These are phyloP conservation scores for Leptomonas pyrrhocoris DNA, from an alignment of 208 protist genomes.

Conservation along the genomic window DNA sequence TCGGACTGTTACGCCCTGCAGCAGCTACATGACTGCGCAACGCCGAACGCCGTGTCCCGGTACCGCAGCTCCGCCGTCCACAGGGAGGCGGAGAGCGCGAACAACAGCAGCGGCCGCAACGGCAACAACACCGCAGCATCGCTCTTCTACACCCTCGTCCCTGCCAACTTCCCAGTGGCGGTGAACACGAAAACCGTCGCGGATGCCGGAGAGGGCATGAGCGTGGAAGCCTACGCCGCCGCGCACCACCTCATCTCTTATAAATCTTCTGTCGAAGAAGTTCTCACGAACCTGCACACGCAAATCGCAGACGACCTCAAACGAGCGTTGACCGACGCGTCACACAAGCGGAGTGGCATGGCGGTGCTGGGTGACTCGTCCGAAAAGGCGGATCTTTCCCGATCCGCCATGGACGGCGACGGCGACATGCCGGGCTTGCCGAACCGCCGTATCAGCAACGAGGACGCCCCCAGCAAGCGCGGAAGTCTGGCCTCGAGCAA, in stretches of 20 bases:
- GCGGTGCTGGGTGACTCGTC: background rate
- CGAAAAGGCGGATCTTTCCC: background rate
- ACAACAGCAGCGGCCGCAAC: background rate
- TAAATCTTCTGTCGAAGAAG: conserved; percentile 38
- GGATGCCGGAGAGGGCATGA: conserved; percentile 18
- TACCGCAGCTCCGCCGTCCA: conserved; percentile 7
- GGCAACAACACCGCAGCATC: background rate
- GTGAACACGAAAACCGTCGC: background rate
- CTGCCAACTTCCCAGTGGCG: background rate
- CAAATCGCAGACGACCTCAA: conserved; percentile 22
- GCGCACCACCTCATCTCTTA: conserved; percentile 35
- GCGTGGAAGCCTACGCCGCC: conserved; percentile 22
- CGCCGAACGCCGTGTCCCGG: background rate
- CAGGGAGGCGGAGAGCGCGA: background rate
- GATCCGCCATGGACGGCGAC: background rate
- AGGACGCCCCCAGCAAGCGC: too few relatives aligned
- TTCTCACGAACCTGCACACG: conserved; percentile 24
- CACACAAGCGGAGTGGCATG: background rate
- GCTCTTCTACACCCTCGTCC: conserved; percentile 33
- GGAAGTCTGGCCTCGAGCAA: background rate
- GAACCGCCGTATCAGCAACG: conserved; percentile 2
- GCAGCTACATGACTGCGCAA: conserved; percentile 27
- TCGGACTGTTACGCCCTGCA: conserved; percentile 36
- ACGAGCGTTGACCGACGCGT: background rate
- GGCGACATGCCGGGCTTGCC: background rate